phyloP scores from a whole-genome alignment of 495 filamentous ascomycete genomes.

The Lepraria neglecta region DNA sequence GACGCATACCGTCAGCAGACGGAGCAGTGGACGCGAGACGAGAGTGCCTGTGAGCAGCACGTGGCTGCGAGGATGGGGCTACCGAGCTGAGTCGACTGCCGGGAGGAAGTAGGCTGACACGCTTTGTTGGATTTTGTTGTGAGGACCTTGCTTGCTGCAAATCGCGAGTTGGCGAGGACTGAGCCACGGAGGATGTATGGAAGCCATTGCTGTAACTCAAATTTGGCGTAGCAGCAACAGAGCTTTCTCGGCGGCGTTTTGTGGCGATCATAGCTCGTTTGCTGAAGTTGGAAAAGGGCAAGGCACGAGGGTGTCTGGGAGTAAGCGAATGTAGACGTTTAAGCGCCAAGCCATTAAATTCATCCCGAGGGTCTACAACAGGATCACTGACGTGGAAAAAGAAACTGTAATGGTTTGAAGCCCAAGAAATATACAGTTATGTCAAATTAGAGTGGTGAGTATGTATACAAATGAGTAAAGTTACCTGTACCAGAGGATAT shows the following conservation, averaged over 20 bases:
- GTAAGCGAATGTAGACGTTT: background rate
- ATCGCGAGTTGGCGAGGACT: conserved; percentile 7
- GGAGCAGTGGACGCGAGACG: conserved; percentile 11
- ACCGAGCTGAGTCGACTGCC: background rate
- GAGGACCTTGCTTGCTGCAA: background rate
- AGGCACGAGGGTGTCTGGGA: background rate
- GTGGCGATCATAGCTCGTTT: conserved; percentile 1
- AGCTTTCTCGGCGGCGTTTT: conserved; percentile 13
- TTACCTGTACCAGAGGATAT: background rate
- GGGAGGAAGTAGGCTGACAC: conserved; percentile 10
- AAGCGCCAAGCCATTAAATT: conserved; percentile 5
- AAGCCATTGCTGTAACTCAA: conserved; percentile 10
- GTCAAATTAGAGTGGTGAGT: background rate
- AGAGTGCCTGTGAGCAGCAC: background rate
- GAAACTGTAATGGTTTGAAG: background rate
- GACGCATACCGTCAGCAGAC: conserved; percentile 11
- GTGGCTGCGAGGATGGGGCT: background rate
- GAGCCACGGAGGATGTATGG: conserved; percentile 10
- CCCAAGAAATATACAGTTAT: background rate
- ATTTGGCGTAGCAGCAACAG: conserved; percentile 13
- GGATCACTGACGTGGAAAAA: background rate
- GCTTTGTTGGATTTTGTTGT: conserved; percentile 3
- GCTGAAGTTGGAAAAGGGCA: background rate
- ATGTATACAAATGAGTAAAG: background rate
- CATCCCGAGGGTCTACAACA: no score